Base-by-base conservation (phyloP, 768 basidiomycete species). In the Crucibulum laeve region DNA sequence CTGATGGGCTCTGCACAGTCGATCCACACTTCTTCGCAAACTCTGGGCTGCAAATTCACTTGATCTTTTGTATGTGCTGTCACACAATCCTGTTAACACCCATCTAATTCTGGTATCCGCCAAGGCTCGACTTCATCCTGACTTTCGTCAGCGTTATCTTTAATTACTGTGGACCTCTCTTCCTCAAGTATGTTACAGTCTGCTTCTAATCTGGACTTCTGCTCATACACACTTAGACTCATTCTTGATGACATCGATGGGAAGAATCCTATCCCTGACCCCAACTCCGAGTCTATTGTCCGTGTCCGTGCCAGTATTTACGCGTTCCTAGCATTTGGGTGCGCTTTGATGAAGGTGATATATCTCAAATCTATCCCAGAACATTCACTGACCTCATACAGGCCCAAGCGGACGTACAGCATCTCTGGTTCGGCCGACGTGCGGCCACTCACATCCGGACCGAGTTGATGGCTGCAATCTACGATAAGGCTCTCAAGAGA, bases 391-490 rank as follows among this genome's bases (percentile, higher is more conserved):
- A 10, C 4, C 17, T 10, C 14, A 17, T 32, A 34, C 42, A 80
- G 73, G 75, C 77, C 0, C 69, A 87, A 63, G 69, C 81, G 1
- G 85, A 91, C 51, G 64, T 84, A 3, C 82, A 85, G 45, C 87
- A 88, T 56, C 69, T 90, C 11, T 92, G 88, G 87, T 81, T 76
- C 43, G 82, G 84, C 17, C 78, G 92, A 34, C 79, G 90, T n/a
- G 88, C 81, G 1, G 58, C 71, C 0, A 84, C 84, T 1, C 73
- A 87, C 18, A 79, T 90, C 3, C 81, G 87, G 5, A 74, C 76
- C 10, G 87, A 88, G 63, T 74, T 94, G 14, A 92, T 90, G 82
- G 82, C 87, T 0, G 65, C 82, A 2, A 88, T 95, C 41, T 95
- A 93, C 55, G 87, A 91, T 60, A 96, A 96, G 59, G 78, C 91